Evolutionary conservation across 1,284 basidiomycete species (phyloP).

Genomic region (Takashimella koratensis): DNA sequence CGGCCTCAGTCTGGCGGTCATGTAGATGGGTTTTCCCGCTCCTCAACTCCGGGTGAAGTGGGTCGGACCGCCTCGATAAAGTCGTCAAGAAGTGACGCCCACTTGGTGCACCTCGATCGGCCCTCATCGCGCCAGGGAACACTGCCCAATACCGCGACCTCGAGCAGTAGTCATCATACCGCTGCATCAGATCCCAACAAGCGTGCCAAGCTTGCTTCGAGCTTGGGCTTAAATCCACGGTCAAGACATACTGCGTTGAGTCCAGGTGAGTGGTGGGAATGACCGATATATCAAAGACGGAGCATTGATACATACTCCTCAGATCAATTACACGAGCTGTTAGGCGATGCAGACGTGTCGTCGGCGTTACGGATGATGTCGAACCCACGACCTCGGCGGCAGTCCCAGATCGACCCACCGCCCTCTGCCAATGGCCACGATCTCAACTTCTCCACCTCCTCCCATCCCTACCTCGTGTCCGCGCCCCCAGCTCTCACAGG

Average conservation of each 20-base stretch:
- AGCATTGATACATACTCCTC: background rate
- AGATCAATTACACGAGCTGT: constrained; percentile 41
- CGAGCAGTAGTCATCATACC: background rate
- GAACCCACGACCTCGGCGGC: constrained; percentile 1
- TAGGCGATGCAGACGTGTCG: constrained; percentile 36
- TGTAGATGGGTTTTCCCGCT: background rate
- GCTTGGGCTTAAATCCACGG: constrained; percentile 26
- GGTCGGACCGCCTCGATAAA: background rate
- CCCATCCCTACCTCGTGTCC: constrained; percentile 34
- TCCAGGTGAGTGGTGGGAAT: constrained; percentile 18
- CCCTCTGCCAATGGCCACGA: constrained; percentile 2
- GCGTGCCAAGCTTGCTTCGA: constrained; percentile 20
- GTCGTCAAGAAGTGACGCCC: background rate
- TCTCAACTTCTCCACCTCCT: constrained; percentile 1
- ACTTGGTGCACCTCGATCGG: background rate
- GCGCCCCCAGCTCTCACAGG: constrained; percentile 35
- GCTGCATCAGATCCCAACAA: background rate
- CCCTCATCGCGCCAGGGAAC: background rate
- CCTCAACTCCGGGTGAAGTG: background rate
- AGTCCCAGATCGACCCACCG: constrained; percentile 4
- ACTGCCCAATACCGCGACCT: background rate
- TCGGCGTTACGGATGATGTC: constrained; percentile 34
- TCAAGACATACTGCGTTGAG: constrained; percentile 25
- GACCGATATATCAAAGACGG: background rate
- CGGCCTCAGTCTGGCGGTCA: background rate